These are phyloP conservation scores for Suillus americanus DNA, from an alignment of 768 basidiomycete genomes.

Conservation along the genomic window DNA sequence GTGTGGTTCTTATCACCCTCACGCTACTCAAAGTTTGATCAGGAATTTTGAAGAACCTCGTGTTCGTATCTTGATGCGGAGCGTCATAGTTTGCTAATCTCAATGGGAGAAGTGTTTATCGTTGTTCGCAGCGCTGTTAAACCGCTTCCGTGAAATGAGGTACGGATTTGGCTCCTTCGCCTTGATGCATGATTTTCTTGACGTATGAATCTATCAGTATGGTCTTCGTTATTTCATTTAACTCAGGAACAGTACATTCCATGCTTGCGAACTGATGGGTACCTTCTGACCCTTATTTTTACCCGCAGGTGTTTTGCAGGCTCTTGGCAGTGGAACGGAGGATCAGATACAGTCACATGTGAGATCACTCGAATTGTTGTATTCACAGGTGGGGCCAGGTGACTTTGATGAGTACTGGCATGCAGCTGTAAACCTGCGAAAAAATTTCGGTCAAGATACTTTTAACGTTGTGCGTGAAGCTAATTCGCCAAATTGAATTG, in stretches of 20 bases:
- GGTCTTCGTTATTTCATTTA: neutral
- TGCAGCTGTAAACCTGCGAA: neutral
- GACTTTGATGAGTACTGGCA: neutral
- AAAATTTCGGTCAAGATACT: neutral
- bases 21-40: neutral
- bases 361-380: neutral
- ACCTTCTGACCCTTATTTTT: slow-evolving; percentile 1
- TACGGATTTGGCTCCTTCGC: neutral
- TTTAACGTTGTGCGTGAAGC: neutral
- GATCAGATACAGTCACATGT: neutral
- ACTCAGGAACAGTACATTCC: neutral
- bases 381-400: slow-evolving; percentile 9
- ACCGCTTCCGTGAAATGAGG: neutral
- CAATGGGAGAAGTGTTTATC: neutral
- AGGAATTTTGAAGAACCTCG: neutral
- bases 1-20: slow-evolving; percentile 3
- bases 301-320: neutral
- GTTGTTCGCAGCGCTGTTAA: neutral
- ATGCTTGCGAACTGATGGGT: neutral
- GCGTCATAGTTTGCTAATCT: neutral
- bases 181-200: neutral
- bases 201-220: neutral
- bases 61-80: neutral
- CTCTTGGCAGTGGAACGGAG: neutral
- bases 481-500: neutral